Conservation (phyloP, 1,284 basidiomycete species). For the Rhodotorula sp. region DNA sequence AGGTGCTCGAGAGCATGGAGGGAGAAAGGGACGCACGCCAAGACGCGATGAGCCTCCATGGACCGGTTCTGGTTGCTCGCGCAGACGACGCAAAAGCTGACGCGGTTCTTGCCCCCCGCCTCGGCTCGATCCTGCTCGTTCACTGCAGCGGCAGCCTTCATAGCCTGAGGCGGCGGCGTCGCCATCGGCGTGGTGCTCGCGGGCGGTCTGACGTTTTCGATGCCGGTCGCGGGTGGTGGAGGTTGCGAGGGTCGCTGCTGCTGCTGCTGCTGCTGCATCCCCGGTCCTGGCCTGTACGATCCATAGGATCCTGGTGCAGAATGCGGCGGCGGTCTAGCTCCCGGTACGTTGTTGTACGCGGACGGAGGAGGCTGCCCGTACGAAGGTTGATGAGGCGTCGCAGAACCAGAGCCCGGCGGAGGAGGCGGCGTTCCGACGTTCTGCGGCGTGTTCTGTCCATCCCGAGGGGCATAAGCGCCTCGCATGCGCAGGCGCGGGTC, state of each 20-base stretch:
- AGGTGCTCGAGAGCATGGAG: not conserved
- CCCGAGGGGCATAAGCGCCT: conserved; percentile 16
- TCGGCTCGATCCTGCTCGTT: conserved; percentile 4
- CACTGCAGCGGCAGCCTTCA: not conserved
- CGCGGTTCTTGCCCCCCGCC: conserved; percentile 6
- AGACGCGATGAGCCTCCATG: conserved; percentile 95
- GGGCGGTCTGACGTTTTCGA: conserved; percentile 10
- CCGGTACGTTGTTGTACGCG: not conserved
- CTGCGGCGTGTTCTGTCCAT: not conserved
- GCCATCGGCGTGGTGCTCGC: conserved; percentile 11
- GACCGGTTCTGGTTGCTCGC: conserved; percentile 98
- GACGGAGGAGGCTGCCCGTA: not conserved
- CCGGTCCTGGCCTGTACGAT: not conserved
- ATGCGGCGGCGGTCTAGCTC: not conserved
- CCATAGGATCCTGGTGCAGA: not conserved
- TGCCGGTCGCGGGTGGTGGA: not conserved
- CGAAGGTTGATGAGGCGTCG: not conserved
- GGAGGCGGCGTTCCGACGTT: not conserved
- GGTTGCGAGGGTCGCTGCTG: not conserved
- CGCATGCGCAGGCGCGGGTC: conserved; percentile 23
- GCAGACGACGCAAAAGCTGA: conserved; percentile 93
- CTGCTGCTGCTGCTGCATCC: not conserved
- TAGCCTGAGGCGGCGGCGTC: conserved; percentile 14
- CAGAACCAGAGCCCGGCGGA: not conserved
- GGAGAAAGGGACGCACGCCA: conserved; percentile 62